Evolutionary conservation across 148 eudicot genomes (phyloP), one percentile per base, ranked within the genome.

Genomic region (Suaeda aralocaspica): DNA sequence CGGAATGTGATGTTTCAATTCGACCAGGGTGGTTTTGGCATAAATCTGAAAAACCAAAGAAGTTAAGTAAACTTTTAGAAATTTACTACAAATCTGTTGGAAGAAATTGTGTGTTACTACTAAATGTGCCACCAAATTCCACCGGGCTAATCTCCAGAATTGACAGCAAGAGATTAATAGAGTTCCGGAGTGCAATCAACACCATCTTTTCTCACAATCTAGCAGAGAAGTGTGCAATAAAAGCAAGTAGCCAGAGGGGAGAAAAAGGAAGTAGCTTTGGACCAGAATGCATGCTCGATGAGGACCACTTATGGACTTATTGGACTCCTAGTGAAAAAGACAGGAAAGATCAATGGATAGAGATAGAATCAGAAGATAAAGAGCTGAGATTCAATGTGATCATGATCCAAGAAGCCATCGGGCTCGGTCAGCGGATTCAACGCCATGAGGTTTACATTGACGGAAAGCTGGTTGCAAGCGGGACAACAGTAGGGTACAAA

Each of bases 11-110:
- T 59, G 96, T 92, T 8, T 92, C 98, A 0, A 86, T 92, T 66
- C 74, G 94, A 50, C 63, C 77, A 3, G 94, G 96, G 0, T 92
- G 98, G 98, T 92, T 92, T 76, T 92, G 98, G 98, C 96, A 92
- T 64, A 87, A 83, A 80, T 84, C 91, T 0, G 79, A 90, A 65
- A 36, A 78, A 28, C 89, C 96, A 6, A 92, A 92, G 72, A 74
- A 71, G 60, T 83, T 90, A 13, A 88, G 82, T 31, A 25, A 85
- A 52, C 80, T 92, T 1, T 85, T 92, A 0, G 78, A 90, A 61
- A 84, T 87, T 48, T 92, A 90, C 76, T 92, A 88, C 83, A 90
- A 88, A 21, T 92, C 98, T 0, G 96, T 92, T 0, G 98, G 98
- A 1, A 78, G 92, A 48, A 92, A 92, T 22, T 92, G 98, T 65